Conservation (phyloP, 2,329 filamentous ascomycete genomes). For the Lasiodiplodia citricola region DNA sequence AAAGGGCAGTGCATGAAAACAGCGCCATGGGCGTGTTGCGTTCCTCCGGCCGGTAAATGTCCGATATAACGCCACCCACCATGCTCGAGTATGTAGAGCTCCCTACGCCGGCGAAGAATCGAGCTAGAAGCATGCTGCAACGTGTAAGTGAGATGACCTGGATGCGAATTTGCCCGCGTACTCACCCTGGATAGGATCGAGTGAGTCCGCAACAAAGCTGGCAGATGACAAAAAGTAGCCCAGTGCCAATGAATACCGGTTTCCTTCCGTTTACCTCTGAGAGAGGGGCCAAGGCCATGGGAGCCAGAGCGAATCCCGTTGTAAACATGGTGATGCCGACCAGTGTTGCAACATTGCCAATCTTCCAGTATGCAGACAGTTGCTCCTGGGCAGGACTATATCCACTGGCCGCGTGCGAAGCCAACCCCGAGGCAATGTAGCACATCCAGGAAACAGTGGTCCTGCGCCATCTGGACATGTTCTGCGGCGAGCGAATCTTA, state of each 20-base stretch:
- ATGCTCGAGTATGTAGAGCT: constrained; percentile 83
- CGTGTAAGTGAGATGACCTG: neutral
- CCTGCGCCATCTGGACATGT: constrained; percentile 68
- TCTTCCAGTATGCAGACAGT: constrained; percentile 68
- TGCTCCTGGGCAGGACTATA: constrained; percentile 73
- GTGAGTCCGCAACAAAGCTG: constrained; percentile 77
- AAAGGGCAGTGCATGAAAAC: constrained; percentile 78
- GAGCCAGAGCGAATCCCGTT: constrained; percentile 76
- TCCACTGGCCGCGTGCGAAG: constrained; percentile 80
- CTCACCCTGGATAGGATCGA: constrained; percentile 63
- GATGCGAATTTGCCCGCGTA: neutral
- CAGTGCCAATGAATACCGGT: constrained; percentile 78
- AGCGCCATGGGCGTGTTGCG: constrained; percentile 89
- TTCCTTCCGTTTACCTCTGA: constrained; percentile 86
- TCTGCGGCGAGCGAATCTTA: neutral
- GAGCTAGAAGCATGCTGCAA: constrained; percentile 69
- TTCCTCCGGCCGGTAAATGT: constrained; percentile 78
- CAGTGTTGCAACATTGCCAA: constrained; percentile 68
- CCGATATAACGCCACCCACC: constrained; percentile 88
- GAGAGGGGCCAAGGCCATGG: constrained; percentile 87
- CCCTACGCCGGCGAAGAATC: constrained; percentile 77
- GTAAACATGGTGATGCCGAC: constrained; percentile 84
- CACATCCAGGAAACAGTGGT: constrained; percentile 72
- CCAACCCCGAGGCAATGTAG: constrained; percentile 76
- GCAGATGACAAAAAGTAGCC: constrained; percentile 73